These are phyloP conservation scores for Xylaria scruposa DNA, from an alignment of 495 filamentous ascomycete species.

Conservation along the genomic window DNA sequence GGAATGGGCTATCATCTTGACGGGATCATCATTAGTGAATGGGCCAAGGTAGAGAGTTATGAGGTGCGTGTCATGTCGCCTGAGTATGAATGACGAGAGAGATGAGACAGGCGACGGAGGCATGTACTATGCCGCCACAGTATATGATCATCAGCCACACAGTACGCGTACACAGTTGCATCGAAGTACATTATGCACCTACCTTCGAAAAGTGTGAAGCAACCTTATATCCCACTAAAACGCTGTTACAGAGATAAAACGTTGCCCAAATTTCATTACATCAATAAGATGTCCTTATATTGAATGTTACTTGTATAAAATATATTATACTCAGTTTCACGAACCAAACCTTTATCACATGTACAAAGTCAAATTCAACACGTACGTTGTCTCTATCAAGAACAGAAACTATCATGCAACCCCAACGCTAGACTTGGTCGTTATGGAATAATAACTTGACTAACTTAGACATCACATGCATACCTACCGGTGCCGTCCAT, in stretches of 20 bases:
- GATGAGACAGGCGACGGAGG: background rate
- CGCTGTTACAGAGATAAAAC: background rate
- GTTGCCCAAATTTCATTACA: background rate
- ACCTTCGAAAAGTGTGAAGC: no score
- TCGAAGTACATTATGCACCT: no score
- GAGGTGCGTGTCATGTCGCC: background rate
- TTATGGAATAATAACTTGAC: no score
- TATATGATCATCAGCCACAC: background rate
- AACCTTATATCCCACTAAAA: background rate
- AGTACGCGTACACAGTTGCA: background rate
- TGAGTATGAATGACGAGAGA: background rate
- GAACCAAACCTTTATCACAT: no score
- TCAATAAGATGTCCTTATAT: background rate
- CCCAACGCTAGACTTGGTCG: no score
- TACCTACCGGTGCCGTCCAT: background rate
- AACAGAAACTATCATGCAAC: no score
- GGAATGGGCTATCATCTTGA: background rate
- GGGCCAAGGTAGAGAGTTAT: background rate
- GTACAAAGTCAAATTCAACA: no score
- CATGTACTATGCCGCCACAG: background rate
- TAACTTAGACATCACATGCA: background rate
- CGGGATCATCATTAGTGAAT: background rate
- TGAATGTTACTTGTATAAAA: no score
- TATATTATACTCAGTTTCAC: no score
- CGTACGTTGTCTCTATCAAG: no score